A percentile compares a stretch with the other conserved stretches of the same genome.
Conservation (phyloP, 2,329 filamentous ascomycete genomes). For the Claviceps sorghi region DNA sequence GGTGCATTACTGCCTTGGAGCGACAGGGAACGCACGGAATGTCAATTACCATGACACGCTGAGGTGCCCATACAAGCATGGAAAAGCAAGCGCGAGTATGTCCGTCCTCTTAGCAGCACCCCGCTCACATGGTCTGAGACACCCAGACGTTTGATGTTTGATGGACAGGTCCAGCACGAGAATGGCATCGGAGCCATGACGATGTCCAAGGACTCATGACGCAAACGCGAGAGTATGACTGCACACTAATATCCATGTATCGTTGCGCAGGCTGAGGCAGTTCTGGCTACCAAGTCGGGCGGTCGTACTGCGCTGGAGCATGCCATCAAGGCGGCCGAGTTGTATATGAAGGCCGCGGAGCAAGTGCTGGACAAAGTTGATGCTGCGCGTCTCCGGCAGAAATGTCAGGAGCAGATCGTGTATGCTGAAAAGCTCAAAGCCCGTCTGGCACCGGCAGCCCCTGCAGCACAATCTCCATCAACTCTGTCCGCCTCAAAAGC, state of each 20-base stretch:
- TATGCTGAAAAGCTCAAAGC: conserved; percentile 64
- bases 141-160: not conserved
- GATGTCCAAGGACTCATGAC: not conserved
- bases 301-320: conserved; percentile 51
- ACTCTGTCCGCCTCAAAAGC: not conserved
- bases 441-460: conserved; percentile 4
- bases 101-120: not conserved
- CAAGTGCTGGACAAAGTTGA: conserved; percentile 47
- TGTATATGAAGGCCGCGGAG: conserved; percentile 63
- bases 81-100: not conserved
- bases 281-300: conserved; percentile 19
- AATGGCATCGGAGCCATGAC: not conserved
- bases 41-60: not conserved
- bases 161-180: not conserved
- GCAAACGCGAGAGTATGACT: not conserved
- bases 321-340: conserved; percentile 63
- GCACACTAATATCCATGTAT: not conserved
- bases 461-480: not conserved
- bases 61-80: not conserved
- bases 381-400: conserved; percentile 49
- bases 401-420: conserved; percentile 55
- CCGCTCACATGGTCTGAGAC: not conserved
- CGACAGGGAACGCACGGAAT: not conserved
- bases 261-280: conserved; percentile 22
- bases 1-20: not conserved